Base-by-base conservation (phyloP, 148 eudicot species). In the Bassia scoparia region DNA sequence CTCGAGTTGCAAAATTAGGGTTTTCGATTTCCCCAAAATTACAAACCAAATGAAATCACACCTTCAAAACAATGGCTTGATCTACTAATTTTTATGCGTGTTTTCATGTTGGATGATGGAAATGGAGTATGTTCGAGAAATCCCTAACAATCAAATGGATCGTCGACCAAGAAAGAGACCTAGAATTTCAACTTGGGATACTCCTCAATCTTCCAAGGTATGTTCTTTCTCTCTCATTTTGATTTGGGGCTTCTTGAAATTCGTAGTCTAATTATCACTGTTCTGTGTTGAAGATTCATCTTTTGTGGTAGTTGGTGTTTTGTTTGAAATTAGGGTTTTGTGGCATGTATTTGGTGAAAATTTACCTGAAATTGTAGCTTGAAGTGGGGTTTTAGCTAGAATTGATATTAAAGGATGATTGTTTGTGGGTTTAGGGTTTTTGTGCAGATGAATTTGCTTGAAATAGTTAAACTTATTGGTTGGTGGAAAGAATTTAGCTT, bases 141-240 rank as follows among this genome's bases (percentile, higher is more conserved):
- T 78, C 53, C 83, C 82, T 16, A 73, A 73, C 59, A 27, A 49
- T 77, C 81, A 88, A 38, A 84, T 81, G 82, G 91, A 88, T 81
- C 89, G 91, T 59, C 86, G 89, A 15, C 91, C 91, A 2, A 81
- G 86, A 72, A 88, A 88, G 76, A 79, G 91, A 17, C 87, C 86
- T 16, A 81, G 87, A 76, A 64, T 88, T 31, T 58, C 68, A 29
- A 82, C 83, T 30, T 86, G 87, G 84, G 87, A 86, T 48, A 41
- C 80, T 44, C 82, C 87, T 14, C 83, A 84, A 46, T 74, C 87
- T 26, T 81, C 87, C 61, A 80, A 84, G 84, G 91, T 88, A 76
- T 31, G 74, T 59, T 23, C 69, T 64, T 54, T 52, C 21, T 76
- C 49, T 74, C 56, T 55, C 31, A 37, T 29, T n/a, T 6, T 52